phyloP scores from a whole-genome alignment of 192 early-diverging fungal genomes.

The Entomortierella lignicola region DNA sequence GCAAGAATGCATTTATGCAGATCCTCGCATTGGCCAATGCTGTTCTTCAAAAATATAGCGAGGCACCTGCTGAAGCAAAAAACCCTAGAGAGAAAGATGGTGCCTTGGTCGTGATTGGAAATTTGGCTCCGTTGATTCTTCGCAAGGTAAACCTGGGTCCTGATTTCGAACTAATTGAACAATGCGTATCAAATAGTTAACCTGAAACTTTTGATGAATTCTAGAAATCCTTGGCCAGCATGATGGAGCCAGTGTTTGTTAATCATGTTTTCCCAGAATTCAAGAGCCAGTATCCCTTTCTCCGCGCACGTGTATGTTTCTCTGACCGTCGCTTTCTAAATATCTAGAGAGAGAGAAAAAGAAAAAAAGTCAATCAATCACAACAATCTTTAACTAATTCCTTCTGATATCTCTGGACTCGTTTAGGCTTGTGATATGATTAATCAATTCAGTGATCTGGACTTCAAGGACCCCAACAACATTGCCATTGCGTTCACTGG shows the following conservation, averaged over 20 bases:
- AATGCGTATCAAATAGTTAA: background rate
- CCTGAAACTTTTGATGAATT: background rate
- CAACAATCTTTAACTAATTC: too few relatives aligned
- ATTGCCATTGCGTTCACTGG: conserved; percentile 61
- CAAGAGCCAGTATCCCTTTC: conserved; percentile 81
- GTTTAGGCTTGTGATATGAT: conserved; percentile 63
- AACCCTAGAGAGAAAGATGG: conserved; percentile 89
- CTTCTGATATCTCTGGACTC: background rate
- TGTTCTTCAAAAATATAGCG: conserved; percentile 76
- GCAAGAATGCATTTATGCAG: conserved; percentile 84
- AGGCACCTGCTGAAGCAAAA: conserved; percentile 72
- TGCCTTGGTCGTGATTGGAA: conserved; percentile 88
- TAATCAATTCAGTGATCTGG: conserved; percentile 68
- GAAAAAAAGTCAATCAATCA: too few relatives aligned
- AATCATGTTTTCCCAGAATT: conserved; percentile 94
- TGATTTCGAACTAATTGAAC: too few relatives aligned
- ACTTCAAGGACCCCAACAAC: conserved; percentile 71
- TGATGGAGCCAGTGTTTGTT: conserved; percentile 89
- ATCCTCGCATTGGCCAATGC: conserved; percentile 85
- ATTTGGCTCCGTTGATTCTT: conserved; percentile 74
- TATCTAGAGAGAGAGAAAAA: too few relatives aligned
- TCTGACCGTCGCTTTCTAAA: background rate
- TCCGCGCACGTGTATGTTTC: conserved; percentile 80
- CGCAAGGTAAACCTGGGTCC: conserved; percentile 53
- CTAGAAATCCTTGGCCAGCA: conserved; percentile 64